Conservation (phyloP, 2,329 filamentous ascomycete species). For the Colletotrichum cuscutae region DNA sequence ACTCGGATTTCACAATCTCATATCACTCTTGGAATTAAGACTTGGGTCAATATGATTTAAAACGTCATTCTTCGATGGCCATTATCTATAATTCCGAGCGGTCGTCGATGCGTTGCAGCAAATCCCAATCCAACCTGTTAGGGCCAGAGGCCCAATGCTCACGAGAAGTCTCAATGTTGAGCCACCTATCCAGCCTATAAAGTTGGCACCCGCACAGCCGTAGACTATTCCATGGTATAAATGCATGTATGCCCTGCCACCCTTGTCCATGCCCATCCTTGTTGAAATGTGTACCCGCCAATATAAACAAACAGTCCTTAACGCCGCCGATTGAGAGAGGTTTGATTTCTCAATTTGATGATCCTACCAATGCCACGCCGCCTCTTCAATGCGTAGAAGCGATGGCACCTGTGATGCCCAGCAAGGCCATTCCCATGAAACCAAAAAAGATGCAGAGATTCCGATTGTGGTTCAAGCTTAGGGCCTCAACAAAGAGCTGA, state of each 20-base stretch:
- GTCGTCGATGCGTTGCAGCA: not conserved
- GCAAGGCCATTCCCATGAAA: conserved; percentile 86
- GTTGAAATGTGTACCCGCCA: not conserved
- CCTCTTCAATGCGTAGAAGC: conserved; percentile 30
- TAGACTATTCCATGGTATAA: not conserved
- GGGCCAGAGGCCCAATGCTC: not conserved
- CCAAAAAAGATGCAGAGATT: conserved; percentile 82
- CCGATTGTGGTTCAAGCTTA: conserved; percentile 83
- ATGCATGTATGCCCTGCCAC: not conserved
- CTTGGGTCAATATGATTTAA: not conserved
- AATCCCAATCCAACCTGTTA: not conserved
- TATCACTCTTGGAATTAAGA: not conserved
- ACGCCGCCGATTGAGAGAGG: conserved; percentile 5
- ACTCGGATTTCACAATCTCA: not conserved
- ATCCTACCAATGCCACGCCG: not conserved
- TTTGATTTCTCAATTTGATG: not conserved
- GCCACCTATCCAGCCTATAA: not conserved
- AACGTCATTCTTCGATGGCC: not conserved
- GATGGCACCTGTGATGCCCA: conserved; percentile 82
- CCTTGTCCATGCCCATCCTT: not conserved
- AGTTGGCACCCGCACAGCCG: not conserved
- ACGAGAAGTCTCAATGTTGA: not conserved
- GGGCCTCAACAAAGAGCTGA: conserved; percentile 86
- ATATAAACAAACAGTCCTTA: not conserved
- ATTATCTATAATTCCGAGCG: conserved; percentile 3